Evolutionary conservation across 176 grass and related monocot species (phyloP), one percentile per base, ranked within the genome.

Genomic region (Hyparrhenia diplandra): DNA sequence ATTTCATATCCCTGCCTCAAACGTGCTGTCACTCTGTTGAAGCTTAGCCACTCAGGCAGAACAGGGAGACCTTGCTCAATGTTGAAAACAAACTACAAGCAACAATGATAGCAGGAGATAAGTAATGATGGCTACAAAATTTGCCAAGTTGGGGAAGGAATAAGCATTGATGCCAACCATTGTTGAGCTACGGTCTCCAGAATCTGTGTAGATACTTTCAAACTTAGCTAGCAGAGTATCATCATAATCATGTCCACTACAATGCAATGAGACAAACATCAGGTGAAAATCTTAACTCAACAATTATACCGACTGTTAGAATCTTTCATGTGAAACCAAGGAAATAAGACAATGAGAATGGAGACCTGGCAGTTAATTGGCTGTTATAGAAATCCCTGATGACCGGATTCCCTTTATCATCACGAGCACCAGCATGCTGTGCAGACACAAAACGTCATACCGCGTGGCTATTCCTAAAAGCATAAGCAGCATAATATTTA

Each of bases 281-380:
- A 79, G 17, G 68, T 58, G 30, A 28, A 62, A 42, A 82, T 60
- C 51, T 27, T 46, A 67, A 18, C 45, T 67, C 70, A 27, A 82
- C 16, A 78, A 67, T 18, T 41, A 36, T 67, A 86, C 32, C 60
- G 46, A 39, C 31, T 82, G 39, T 28, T 14, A 72, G 62, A 67
- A 42, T 74, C 73, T 49, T 69, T 82, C 21, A 71, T 70, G 35
- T 71, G 45, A 51, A 67, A 65, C 80, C 10, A 74, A 72, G 13
- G 64, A 66, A 79, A 81, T 28, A 31, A 70, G 57, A 32, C 12
- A 66, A 37, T 20, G 6, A 66, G 65, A 90, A 84, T 57, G 23
- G 8, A 85, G 30, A 99, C 97, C 97, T 99, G 45, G 93, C 97
- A 87, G 97, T 96, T 80, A 99, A 91, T 60, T 93, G 90, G 85